Evolutionary conservation across 345 rosid genomes (phyloP).

Genomic region (Ceriops decandra): DNA sequence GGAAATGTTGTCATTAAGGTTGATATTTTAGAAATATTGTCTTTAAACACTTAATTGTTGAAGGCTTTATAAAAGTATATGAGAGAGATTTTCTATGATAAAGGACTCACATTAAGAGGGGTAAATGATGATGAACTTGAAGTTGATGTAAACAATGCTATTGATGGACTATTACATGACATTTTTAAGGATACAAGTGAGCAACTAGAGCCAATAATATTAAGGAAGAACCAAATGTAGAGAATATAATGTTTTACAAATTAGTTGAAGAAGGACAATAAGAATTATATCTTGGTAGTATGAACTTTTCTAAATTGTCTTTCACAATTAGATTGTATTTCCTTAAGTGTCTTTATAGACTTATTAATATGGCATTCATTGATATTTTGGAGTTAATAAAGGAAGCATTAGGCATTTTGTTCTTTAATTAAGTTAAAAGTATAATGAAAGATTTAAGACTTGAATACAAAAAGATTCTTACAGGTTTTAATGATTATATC

Average conservation of each 20-base stretch:
- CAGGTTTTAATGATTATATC: constrained; percentile 1
- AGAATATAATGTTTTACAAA: background rate
- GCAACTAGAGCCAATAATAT: too few species aligned
- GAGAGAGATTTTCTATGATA: too few species aligned
- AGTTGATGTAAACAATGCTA: too few species aligned
- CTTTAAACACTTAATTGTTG: too few species aligned
- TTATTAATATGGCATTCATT: background rate
- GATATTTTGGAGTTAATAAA: background rate
- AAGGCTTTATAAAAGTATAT: too few species aligned
- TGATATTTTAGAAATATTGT: too few species aligned
- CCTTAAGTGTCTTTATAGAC: background rate
- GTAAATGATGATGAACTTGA: too few species aligned
- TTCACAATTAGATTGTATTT: background rate
- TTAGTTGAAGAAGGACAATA: background rate
- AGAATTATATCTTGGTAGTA: background rate
- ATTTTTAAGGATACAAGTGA: too few species aligned
- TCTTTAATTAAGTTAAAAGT: background rate
- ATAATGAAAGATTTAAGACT: background rate
- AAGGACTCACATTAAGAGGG: too few species aligned
- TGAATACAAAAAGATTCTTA: background rate
- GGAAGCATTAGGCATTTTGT: background rate
- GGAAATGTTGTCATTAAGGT: too few species aligned
- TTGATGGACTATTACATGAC: too few species aligned
- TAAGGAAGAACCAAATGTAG: background rate
- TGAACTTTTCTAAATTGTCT: background rate